Evolutionary conservation across 805 yeast genomes (phyloP), one percentile per base, ranked within the genome.

Genomic region (Brettanomyces bruxellensis): DNA sequence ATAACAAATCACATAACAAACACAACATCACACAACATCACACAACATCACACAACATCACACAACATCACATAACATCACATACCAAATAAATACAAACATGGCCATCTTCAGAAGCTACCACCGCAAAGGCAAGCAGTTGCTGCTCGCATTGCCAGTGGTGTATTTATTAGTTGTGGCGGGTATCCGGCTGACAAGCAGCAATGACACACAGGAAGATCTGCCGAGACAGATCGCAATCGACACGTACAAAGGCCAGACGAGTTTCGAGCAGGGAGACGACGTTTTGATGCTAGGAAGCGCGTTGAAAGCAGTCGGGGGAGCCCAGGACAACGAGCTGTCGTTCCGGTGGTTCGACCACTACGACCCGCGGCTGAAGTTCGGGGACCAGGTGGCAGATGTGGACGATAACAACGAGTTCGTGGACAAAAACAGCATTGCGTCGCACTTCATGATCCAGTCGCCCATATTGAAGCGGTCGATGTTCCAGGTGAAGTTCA

Each of bases 191-290:
- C 14, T 18, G 22, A 41, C 44, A 4, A 24, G 23, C 12, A 22
- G 25, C 24, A 28, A 25, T 3, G 37, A 41, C 22, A 7, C 14
- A 5, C 18, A 13, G 4, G 25, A 14, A n/a, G 13, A 7, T 9
- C 25, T 41, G 30, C 38, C 38, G n/a, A n/a, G 7, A 35, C 38
- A 35, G 23, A 28, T 28, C 11, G 43, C 22, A 8, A 34, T 11
- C 37, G 38, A 34, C 14, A 35, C 38, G 11, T 14, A n/a, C n/a
- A 14, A 38, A 12, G 34, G 38, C 13, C 25, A 22, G 23, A 35
- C 38, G 23, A n/a, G 23, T n/a, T 43, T 43, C 14, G 25, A 43
- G 25, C 23, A 43, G 13, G 45, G 40, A 12, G 45, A 43, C 34
- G 34, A 34, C 9, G 25, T 43, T 12, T 23, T 39, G 13, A 8